These are phyloP conservation scores for Narthecium ossifragum DNA, from an alignment of 106 monocot species.

Conservation along the genomic window DNA sequence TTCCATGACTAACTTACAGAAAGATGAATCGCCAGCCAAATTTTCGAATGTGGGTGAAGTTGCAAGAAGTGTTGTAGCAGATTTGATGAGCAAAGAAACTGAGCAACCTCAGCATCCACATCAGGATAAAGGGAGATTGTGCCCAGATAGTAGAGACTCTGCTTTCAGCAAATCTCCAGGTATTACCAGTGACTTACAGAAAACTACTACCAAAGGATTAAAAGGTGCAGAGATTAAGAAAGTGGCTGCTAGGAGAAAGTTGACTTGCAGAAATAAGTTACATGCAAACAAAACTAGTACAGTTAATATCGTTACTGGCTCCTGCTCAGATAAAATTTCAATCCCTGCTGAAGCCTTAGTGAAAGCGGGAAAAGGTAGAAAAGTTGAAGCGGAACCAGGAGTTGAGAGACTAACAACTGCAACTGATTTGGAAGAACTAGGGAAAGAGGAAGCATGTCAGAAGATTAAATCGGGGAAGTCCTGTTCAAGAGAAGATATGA, in stretches of 20 bases:
- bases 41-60: too few species aligned
- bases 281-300: too few species aligned
- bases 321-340: constrained; percentile 6
- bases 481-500: constrained; percentile 5
- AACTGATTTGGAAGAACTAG: neutral
- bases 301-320: too few species aligned
- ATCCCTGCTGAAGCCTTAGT: neutral
- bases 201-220: too few species aligned
- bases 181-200: too few species aligned
- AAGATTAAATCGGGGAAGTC: neutral
- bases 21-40: too few species aligned
- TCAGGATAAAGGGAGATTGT: constrained; percentile 6
- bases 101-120: constrained; percentile 1
- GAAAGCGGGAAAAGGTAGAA: constrained; percentile 12
- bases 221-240: too few species aligned
- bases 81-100: constrained; percentile 1
- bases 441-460: neutral
- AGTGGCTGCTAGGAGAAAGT: constrained; percentile 38
- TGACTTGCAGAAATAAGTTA: constrained; percentile 15
- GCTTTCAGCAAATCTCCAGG: constrained; percentile 11
- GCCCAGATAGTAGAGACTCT: constrained; percentile 10
- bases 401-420: neutral
- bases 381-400: neutral
- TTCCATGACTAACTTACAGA: neutral
- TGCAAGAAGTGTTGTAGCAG: constrained; percentile 5